These are phyloP conservation scores for Diaporthe vaccinii DNA, from an alignment of 2,329 filamentous ascomycete species.

Conservation along the genomic window DNA sequence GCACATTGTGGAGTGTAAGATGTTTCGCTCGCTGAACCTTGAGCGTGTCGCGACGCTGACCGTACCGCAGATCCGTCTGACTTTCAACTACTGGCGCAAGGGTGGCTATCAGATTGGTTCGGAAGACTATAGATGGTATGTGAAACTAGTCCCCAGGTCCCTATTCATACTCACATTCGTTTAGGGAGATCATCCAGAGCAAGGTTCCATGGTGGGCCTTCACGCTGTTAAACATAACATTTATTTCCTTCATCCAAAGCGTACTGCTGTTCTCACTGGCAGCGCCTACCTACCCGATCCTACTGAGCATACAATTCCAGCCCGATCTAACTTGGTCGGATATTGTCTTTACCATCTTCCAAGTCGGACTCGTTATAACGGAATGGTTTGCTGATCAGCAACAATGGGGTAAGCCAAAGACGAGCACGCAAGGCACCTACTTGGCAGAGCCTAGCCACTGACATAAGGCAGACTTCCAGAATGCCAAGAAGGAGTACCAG, in stretches of 20 bases:
- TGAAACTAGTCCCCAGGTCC: not conserved
- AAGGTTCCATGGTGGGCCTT: conserved; percentile 75
- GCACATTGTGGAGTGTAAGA: conserved; percentile 83
- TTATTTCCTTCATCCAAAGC: conserved; percentile 89
- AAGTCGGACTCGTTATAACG: conserved; percentile 66
- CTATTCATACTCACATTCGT: conserved; percentile 42
- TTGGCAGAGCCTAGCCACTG: conserved; percentile 7
- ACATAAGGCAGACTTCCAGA: conserved; percentile 75
- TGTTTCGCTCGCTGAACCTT: conserved; percentile 15
- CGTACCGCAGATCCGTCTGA: conserved; percentile 76
- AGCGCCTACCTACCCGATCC: conserved; percentile 83
- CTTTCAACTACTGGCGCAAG: conserved; percentile 97
- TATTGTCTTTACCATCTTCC: conserved; percentile 59
- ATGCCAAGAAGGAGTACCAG: conserved; percentile 82
- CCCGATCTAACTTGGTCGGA: conserved; percentile 61
- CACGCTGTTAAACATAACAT: conserved; percentile 88
- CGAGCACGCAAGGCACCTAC: not conserved
- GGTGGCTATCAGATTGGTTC: conserved; percentile 90
- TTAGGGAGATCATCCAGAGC: conserved; percentile 78
- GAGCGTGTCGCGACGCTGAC: conserved; percentile 43
- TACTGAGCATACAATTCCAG: conserved; percentile 78
- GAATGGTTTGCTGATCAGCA: conserved; percentile 92
- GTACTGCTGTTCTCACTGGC: conserved; percentile 83
- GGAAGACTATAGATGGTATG: conserved; percentile 92
- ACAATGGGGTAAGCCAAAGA: conserved; percentile 78